A percentile compares a stretch with the other conserved stretches of the same genome.
phyloP scores from a whole-genome alignment of 805 yeast species.

The Yamadazyma akitaensis region DNA sequence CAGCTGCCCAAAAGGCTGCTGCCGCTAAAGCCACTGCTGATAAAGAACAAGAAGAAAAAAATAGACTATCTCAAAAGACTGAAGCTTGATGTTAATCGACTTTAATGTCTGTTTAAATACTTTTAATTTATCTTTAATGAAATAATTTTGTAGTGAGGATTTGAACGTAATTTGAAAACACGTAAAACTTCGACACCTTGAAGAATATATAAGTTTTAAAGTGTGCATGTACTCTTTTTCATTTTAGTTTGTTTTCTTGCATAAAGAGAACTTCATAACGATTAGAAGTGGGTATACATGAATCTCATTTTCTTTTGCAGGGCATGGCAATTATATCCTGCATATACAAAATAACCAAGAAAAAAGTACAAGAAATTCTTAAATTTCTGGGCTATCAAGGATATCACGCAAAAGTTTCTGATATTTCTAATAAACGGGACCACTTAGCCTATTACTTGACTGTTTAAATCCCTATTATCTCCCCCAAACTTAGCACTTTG shows the following conservation, averaged over 20 bases:
- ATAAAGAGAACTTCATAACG: too few relatives aligned
- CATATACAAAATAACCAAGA: conserved; percentile 1
- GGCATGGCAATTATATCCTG: not conserved
- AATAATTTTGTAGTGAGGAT: too few relatives aligned
- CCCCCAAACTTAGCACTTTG: not conserved
- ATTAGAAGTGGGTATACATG: too few relatives aligned
- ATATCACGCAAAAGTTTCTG: conserved; percentile 1
- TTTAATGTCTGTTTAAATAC: too few relatives aligned
- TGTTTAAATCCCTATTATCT: not conserved
- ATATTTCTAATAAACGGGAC: not conserved
- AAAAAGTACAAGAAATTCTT: conserved; percentile 1
- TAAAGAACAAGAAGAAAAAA: not conserved
- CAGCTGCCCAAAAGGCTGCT: conserved; percentile 5
- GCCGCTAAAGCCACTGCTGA: conserved; percentile 5
- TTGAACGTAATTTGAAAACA: too few relatives aligned
- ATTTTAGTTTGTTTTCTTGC: too few relatives aligned
- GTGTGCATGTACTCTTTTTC: too few relatives aligned
- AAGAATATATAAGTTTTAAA: too few relatives aligned
- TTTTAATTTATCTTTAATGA: too few relatives aligned
- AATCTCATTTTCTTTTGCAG: too few relatives aligned
- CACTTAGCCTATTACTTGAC: not conserved
- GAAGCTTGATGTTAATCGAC: not conserved
- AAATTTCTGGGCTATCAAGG: not conserved
- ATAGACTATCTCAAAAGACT: not conserved
- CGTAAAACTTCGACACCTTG: too few relatives aligned